phyloP scores from a whole-genome alignment of 345 rosid species.

The Mallotus nudiflorus region DNA sequence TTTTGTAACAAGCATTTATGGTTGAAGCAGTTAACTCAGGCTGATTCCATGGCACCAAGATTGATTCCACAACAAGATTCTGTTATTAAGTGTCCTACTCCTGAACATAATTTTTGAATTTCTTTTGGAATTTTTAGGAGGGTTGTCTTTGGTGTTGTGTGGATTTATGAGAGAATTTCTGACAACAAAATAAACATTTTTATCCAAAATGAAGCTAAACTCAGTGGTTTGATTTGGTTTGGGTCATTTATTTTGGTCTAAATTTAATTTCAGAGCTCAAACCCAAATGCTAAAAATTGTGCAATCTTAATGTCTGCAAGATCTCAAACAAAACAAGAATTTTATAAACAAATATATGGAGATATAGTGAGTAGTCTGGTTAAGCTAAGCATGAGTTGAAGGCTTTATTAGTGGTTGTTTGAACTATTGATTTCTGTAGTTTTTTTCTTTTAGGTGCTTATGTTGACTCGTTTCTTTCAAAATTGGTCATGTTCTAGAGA shows the following conservation, averaged over 20 bases:
- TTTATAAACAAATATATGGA: background rate
- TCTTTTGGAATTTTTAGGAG: too few species aligned
- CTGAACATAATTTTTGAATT: too few species aligned
- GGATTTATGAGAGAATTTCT: too few species aligned
- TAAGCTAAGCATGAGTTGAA: background rate
- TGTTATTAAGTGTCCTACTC: too few species aligned
- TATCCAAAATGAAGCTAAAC: too few species aligned
- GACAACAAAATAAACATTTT: too few species aligned
- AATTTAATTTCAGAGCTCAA: background rate
- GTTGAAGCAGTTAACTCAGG: too few species aligned
- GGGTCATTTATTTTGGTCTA: background rate
- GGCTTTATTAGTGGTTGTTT: background rate
- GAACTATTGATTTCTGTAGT: background rate
- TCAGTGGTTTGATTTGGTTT: background rate
- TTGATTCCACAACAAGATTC: too few species aligned
- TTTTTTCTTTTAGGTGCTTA: slow-evolving; percentile 10
- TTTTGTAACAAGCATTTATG: too few species aligned
- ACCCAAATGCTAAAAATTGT: background rate
- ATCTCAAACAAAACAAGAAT: background rate
- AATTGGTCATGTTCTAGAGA: slow-evolving; percentile 47
- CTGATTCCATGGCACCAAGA: too few species aligned
- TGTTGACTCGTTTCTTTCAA: slow-evolving; percentile 18
- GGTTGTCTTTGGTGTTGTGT: too few species aligned
- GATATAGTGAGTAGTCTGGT: background rate
- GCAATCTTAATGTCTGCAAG: background rate